These are phyloP conservation scores for Thraustotheca clavata DNA, from an alignment of 352 stramenopile species.

Conservation along the genomic window DNA sequence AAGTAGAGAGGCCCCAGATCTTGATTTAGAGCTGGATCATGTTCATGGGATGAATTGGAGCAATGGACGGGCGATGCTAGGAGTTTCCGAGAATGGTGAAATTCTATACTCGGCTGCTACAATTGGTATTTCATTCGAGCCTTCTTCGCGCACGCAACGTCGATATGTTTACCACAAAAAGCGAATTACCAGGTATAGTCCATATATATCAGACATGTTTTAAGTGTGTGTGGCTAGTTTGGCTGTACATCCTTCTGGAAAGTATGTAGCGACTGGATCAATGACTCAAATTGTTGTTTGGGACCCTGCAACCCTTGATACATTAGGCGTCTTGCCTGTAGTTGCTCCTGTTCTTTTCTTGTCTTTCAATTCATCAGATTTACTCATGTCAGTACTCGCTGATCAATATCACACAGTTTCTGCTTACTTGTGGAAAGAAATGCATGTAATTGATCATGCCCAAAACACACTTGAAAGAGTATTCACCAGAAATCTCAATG, in stretches of 20 bases:
- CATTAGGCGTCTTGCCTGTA: slow-evolving; percentile 3
- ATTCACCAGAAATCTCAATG: background rate
- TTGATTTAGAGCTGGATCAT: slow-evolving; percentile 15
- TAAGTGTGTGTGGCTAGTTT: background rate
- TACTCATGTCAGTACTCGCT: slow-evolving; percentile 13
- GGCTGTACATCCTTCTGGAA: slow-evolving; percentile 9
- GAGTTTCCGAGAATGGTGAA: background rate
- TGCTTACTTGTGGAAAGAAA: slow-evolving; percentile 12
- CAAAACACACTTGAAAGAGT: slow-evolving; percentile 17
- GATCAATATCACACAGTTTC: slow-evolving; percentile 1
- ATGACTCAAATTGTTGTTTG: background rate
- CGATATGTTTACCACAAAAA: slow-evolving; percentile 17
- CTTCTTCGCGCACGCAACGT: background rate
- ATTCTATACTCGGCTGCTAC: slow-evolving; percentile 17
- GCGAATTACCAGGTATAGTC: slow-evolving; percentile 8
- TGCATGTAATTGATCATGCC: slow-evolving; percentile 3
- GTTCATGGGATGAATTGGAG: slow-evolving; percentile 15
- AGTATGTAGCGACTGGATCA: slow-evolving; percentile 6
- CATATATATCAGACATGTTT: background rate
- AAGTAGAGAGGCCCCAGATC: slow-evolving; percentile 19
- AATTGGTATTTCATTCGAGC: slow-evolving; percentile 13
- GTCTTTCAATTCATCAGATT: slow-evolving; percentile 5
- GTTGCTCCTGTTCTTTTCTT: background rate
- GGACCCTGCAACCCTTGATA: slow-evolving; percentile 5
- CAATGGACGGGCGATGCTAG: background rate